Evolutionary conservation across 768 basidiomycete genomes (phyloP), one percentile per base, ranked within the genome.

Genomic region (Pisolithus albus): DNA sequence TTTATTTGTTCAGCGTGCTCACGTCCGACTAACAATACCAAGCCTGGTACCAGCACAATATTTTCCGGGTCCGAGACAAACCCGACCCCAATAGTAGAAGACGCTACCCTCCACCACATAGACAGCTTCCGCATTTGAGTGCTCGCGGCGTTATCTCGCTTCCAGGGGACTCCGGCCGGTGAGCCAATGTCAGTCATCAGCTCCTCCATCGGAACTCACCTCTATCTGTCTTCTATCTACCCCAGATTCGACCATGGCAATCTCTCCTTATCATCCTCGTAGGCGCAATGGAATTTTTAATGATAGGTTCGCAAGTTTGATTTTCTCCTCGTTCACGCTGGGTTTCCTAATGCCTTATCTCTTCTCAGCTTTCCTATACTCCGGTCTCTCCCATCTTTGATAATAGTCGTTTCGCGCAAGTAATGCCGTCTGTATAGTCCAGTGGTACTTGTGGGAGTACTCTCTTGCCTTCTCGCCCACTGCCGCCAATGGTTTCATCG

Each of bases 381-480:
- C 85, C n/a, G 86, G 86, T 21, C 72, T 88, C 21, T 75, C 26
- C 60, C 89, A 19, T 81, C 85, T 21, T 65, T 90, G n/a, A 81
- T 88, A 47, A 88, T 85, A 84, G 81, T 76, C 13, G 83, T 86
- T 52, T 73, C n/a, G 78, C 34, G 84, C 84, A 4, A 77, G 80
- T 59, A 88, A 88, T 59, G 84, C 84, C 7, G 74, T 89, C 55
- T 81, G 81, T 56, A 83, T 88, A 52, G 82, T 88, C 65, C 84
- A 87, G 61, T 90, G 88, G 88, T 91, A 78, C 65, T 75, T 83
- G 68, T 85, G 84, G 83, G 84, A 84, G 67, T 94, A 92, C 70
- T 86, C 80, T 0, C 75, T 94, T 26, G 86, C 89, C 1, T 94
- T 94, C 70, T 90, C 88, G 3, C 75, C 83, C 2, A 75, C 85